phyloP scores from a whole-genome alignment of 1,139 yeast genomes.

The Taphrina populina region DNA sequence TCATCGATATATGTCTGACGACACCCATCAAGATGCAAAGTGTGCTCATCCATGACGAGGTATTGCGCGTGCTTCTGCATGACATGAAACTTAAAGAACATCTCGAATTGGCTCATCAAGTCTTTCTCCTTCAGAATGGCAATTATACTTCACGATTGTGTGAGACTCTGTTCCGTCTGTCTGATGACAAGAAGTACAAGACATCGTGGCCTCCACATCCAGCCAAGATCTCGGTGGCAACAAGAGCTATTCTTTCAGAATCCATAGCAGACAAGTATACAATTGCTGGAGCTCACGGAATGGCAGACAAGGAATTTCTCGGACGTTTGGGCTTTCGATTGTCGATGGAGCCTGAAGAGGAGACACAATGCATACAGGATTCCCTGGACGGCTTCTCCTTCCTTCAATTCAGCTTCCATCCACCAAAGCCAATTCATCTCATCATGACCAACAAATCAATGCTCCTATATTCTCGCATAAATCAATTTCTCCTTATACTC shows the following conservation, averaged over 20 bases:
- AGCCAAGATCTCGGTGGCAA: slow-evolving; percentile 21
- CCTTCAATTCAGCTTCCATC: slow-evolving; percentile 15
- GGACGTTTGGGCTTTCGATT: slow-evolving; percentile 10
- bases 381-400: slow-evolving; percentile 25
- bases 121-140: slow-evolving; percentile 18
- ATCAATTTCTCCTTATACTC: slow-evolving; percentile 16
- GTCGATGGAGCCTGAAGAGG: slow-evolving; percentile 13
- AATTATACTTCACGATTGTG: slow-evolving; percentile 3
- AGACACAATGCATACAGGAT: not conserved
- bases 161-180: slow-evolving; percentile 3
- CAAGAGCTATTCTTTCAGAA: slow-evolving; percentile 13
- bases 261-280: not conserved
- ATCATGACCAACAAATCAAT: slow-evolving; percentile 15
- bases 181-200: not conserved
- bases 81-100: slow-evolving; percentile 18
- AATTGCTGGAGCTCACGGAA: not conserved
- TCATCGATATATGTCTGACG: slow-evolving; percentile 7
- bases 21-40: slow-evolving; percentile 15
- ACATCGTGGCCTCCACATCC: slow-evolving; percentile 21
- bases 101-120: slow-evolving; percentile 17
- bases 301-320: slow-evolving; percentile 6
- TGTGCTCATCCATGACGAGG: slow-evolving; percentile 1
- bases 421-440: slow-evolving; percentile 19
- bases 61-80: slow-evolving; percentile 13
- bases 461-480: slow-evolving; percentile 7